A percentile compares a stretch with the other conserved stretches of the same genome.
Conservation (phyloP, 2,329 filamentous ascomycete species). For the Alternaria sp. region DNA sequence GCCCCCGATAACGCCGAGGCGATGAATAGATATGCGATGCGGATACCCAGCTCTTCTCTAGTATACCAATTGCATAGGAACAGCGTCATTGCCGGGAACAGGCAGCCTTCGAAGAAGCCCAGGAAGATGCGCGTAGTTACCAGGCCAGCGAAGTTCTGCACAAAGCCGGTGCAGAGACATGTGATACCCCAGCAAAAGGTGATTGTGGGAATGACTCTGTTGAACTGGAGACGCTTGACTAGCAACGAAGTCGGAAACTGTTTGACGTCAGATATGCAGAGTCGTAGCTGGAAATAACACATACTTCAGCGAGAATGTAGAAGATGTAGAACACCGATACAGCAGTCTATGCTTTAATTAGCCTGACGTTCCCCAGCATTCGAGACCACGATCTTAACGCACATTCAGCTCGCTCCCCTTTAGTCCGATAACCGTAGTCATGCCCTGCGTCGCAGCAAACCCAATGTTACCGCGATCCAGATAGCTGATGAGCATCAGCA, state of each 20-base stretch:
- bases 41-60: slow-evolving; percentile 36
- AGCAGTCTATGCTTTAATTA: slow-evolving; percentile 26
- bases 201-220: slow-evolving; percentile 47
- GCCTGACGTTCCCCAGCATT: not conserved
- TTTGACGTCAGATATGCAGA: fast-evolving
- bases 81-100: slow-evolving; percentile 42
- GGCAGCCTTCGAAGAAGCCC: slow-evolving; percentile 41
- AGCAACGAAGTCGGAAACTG: slow-evolving; percentile 42
- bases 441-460: slow-evolving; percentile 44
- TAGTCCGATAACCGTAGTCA: slow-evolving; percentile 36
- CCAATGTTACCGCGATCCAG: slow-evolving; percentile 46
- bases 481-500: slow-evolving; percentile 45
- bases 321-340: slow-evolving; percentile 47
- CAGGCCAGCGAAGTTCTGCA: slow-evolving; percentile 27
- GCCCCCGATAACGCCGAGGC: slow-evolving; percentile 34
- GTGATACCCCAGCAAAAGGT: slow-evolving; percentile 63
- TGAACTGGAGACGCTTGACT: slow-evolving; percentile 44
- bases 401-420: slow-evolving; percentile 37
- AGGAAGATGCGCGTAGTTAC: slow-evolving; percentile 30
- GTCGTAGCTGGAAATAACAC: not conserved
- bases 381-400: not conserved
- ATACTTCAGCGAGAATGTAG: slow-evolving; percentile 43
- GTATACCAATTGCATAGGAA: slow-evolving; percentile 43
- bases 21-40: slow-evolving; percentile 40
- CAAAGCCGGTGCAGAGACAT: slow-evolving; percentile 30